Evolutionary conservation across 192 early-diverging fungal species (phyloP), one percentile per base, ranked within the genome.

Genomic region (Coemansia sp.): DNA sequence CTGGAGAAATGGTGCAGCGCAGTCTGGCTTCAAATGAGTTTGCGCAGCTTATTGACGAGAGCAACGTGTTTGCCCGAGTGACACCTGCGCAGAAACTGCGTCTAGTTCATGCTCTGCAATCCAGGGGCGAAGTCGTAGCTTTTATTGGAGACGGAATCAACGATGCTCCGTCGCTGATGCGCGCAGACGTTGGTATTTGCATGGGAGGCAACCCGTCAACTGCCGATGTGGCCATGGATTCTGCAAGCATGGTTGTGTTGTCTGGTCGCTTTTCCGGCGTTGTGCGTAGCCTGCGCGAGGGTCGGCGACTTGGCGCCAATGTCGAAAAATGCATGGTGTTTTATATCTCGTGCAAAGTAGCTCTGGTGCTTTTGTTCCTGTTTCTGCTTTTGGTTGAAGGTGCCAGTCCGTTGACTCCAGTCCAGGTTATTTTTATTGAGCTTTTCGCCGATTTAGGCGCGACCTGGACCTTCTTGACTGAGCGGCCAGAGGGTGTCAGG

Each of bases 71-170:
- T 66, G 77, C 77, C 4, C 64, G 77, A 3, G 30, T 80, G 29
- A 61, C 77, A 7, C 77, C 77, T 0, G 73, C 62, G 11, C 73
- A 74, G 25, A 80, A 80, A 57, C 65, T 80, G 55, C 72, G 65
- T 31, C 67, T 80, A 32, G 69, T 80, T 29, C 61, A 71, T 55
- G 64, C 77, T 1, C 48, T 80, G 31, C 77, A 75, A 63, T 60
- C 77, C 14, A 62, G 68, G 28, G 77, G 77, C n/a, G 72, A 80
- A 28, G 54, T 72, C 5, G 78, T 80, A n/a, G 68, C 63, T 4
- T 80, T 80, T 63, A 75, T 80, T 25, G 94, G 94, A 67, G 94
- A 94, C 66, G 94, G 94, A 38, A 90, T 93, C 7, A 94, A 96
- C 67, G 94, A 96, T 71, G 91, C 93, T 33, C 92, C 94, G 48